Conservation (phyloP, 2,329 filamentous ascomycete genomes). For the Uncinocarpus reesii region DNA sequence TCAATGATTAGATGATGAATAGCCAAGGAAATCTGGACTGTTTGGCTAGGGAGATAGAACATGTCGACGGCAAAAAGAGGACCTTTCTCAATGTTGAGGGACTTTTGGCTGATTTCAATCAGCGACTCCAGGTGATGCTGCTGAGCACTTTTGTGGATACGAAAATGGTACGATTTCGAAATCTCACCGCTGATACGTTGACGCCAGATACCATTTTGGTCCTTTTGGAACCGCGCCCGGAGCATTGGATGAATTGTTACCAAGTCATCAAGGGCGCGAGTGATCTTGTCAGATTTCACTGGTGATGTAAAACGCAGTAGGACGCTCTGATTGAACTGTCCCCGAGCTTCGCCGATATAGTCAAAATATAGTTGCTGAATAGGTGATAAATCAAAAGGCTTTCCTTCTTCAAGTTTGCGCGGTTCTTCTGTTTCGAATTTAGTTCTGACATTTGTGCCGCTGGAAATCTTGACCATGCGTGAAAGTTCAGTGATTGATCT, state of each 20-base stretch:
- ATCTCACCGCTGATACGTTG: conserved; percentile 22
- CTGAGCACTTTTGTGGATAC: conserved; percentile 21
- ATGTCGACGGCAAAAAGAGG: conserved; percentile 15
- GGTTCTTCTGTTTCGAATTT: not conserved
- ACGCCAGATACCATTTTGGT: conserved; percentile 17
- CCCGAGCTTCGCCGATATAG: conserved; percentile 15
- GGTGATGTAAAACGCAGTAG: conserved; percentile 13
- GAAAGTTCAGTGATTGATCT: conserved; percentile 15
- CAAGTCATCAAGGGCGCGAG: conserved; percentile 13
- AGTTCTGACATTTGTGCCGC: not conserved
- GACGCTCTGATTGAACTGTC: conserved; percentile 21
- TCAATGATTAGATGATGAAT: conserved; percentile 21
- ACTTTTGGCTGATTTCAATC: conserved; percentile 25
- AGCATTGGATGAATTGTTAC: conserved; percentile 20
- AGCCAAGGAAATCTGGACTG: conserved; percentile 17
- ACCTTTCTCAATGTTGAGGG: conserved; percentile 28
- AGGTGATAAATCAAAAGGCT: conserved; percentile 18
- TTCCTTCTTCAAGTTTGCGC: conserved; percentile 6
- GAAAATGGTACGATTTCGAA: conserved; percentile 26
- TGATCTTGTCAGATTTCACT: conserved; percentile 8
- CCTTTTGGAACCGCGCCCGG: conserved; percentile 19
- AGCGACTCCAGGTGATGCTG: conserved; percentile 19
- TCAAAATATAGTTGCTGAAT: conserved; percentile 21
- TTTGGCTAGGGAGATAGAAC: conserved; percentile 5
- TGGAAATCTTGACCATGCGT: conserved; percentile 1